These are phyloP conservation scores for Crithidia bombi DNA, from an alignment of 208 protist genomes.

Conservation along the genomic window DNA sequence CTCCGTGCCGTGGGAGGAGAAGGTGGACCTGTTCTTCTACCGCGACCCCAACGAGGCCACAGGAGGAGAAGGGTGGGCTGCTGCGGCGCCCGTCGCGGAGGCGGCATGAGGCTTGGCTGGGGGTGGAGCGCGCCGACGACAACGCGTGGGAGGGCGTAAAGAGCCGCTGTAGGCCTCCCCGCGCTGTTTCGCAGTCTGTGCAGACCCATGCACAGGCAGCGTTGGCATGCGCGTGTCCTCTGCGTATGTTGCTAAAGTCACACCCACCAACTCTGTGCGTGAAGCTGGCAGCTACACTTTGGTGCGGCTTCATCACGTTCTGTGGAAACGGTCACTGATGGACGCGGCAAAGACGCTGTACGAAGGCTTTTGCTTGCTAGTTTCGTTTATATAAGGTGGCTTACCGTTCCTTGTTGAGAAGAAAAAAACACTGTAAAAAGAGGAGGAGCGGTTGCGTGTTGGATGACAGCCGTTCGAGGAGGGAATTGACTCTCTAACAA, in stretches of 20 bases:
- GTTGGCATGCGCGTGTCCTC: neutral
- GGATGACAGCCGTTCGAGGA: conserved; percentile 39
- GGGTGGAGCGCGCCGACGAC: conserved; percentile 77
- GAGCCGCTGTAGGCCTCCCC: too few species aligned
- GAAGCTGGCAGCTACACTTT: too few species aligned
- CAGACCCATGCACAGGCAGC: neutral
- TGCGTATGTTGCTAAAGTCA: too few species aligned
- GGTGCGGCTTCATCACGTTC: too few species aligned
- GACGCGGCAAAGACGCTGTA: too few species aligned
- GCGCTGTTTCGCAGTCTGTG: too few species aligned
- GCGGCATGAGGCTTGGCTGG: conserved; percentile 71
- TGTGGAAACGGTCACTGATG: too few species aligned
- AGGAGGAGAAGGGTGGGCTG: conserved; percentile 67
- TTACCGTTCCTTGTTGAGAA: too few species aligned
- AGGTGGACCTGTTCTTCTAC: conserved; percentile 99
- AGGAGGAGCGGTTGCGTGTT: conserved; percentile 16
- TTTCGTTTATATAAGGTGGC: too few species aligned
- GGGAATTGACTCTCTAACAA: conserved; percentile 28
- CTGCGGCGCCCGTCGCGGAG: conserved; percentile 40
- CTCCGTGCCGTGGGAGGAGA: conserved; percentile 96
- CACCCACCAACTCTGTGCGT: too few species aligned
- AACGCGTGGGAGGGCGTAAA: conserved; percentile 91
- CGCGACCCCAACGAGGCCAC: conserved; percentile 94
- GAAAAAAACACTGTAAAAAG: too few species aligned
- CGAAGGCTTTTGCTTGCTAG: too few species aligned